Evolutionary conservation across 1,139 yeast species (phyloP).

Genomic region (Blastobotrys ciferrii): DNA sequence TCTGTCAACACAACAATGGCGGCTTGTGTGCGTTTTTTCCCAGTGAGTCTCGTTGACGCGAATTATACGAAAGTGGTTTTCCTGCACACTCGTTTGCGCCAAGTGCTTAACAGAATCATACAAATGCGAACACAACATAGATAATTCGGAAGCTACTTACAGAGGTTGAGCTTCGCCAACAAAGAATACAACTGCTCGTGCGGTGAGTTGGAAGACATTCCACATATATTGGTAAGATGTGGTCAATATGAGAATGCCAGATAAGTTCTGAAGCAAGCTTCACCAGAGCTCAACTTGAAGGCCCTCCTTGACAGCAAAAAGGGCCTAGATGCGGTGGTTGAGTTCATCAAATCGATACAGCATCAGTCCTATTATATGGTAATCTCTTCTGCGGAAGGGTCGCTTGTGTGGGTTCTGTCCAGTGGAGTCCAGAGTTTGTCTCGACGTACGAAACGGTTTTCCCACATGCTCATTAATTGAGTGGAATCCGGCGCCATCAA

Average conservation of each 20-base stretch:
- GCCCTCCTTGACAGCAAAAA: neutral
- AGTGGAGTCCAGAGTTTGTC: neutral
- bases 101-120: neutral
- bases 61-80: too few relatives aligned
- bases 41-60: too few relatives aligned
- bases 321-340: slow-evolving; percentile 4
- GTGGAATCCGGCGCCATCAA: neutral
- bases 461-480: neutral
- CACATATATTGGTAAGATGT: neutral
- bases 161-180: neutral
- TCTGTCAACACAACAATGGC: too few relatives aligned
- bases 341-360: neutral
- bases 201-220: neutral
- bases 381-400: slow-evolving; percentile 4
- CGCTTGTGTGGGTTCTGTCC: slow-evolving; percentile 4
- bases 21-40: too few relatives aligned
- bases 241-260: neutral
- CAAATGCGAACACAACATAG: slow-evolving; percentile 4
- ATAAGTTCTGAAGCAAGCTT: neutral
- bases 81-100: too few relatives aligned
- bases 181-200: slow-evolving; percentile 1
- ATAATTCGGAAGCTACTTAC: slow-evolving; percentile 1
- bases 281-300: slow-evolving; percentile 2
- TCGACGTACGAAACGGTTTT: neutral
- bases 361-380: neutral